Percentiles rank a stretch among this genome's conserved stretches.
Evolutionary conservation across 495 filamentous ascomycete species (phyloP).

Genomic region (Xylaria sp.): DNA sequence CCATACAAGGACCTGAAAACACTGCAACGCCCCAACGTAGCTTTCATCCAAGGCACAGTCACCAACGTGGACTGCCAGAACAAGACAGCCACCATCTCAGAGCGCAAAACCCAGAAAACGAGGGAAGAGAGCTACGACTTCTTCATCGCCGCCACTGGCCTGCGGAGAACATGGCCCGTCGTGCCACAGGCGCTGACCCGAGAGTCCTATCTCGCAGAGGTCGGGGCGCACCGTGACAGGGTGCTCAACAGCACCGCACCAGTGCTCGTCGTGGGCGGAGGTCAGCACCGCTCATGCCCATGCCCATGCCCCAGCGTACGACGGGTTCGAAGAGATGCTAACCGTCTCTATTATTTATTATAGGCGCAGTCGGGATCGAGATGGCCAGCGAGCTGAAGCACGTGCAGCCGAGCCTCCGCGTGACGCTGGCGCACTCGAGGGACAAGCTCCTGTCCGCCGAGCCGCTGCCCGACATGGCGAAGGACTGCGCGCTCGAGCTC

Average conservation of each 20-base stretch:
- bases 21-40: constrained; percentile 58
- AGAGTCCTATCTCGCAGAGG: constrained; percentile 65
- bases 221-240: constrained; percentile 51
- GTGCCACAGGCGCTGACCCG: constrained; percentile 63
- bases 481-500: constrained; percentile 57
- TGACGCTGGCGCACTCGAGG: constrained; percentile 73
- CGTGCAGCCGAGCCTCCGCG: constrained; percentile 60
- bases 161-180: constrained; percentile 67
- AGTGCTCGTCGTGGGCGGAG: constrained; percentile 65
- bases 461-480: constrained; percentile 70
- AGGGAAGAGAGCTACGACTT: constrained; percentile 65
- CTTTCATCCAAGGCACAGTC: constrained; percentile 64
- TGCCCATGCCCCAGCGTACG: too few species aligned
- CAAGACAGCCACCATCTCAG: constrained; percentile 57
- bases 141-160: constrained; percentile 65
- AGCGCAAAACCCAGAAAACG: constrained; percentile 34
- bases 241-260: constrained; percentile 52
- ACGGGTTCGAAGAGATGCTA: neutral
- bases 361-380: constrained; percentile 74
- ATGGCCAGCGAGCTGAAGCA: constrained; percentile 72
- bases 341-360: neutral
- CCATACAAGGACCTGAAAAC: constrained; percentile 66
- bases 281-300: constrained; percentile 35
- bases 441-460: constrained; percentile 68
- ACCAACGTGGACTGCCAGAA: constrained; percentile 56